Conservation (phyloP, 1,284 basidiomycete genomes). For the Meripilus lineatus region DNA sequence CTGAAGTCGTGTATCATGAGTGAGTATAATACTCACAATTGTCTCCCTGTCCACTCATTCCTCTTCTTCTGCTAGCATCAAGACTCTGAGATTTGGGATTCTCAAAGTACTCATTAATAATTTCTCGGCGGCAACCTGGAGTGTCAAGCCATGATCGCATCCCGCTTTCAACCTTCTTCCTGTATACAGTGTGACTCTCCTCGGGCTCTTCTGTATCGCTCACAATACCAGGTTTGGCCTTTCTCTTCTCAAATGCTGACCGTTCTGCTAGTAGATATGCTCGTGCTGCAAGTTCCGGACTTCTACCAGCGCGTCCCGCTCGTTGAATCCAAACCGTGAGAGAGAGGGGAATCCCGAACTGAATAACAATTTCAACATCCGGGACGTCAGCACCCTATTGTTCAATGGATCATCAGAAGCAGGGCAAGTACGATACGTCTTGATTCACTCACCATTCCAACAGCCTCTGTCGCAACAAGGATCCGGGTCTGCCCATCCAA, state of each 20-base stretch:
- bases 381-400: constrained; percentile 17
- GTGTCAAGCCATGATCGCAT: constrained; percentile 13
- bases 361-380: constrained; percentile 13
- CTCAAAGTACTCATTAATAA: constrained; percentile 12
- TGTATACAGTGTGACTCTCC: constrained; percentile 1
- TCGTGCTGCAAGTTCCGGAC: not conserved
- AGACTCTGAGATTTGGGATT: too few relatives aligned
- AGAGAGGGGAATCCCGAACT: constrained; percentile 12
- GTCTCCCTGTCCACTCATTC: too few relatives aligned
- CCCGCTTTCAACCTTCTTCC: constrained; percentile 10
- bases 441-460: constrained; percentile 12
- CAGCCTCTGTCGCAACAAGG: constrained; percentile 13
- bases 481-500: constrained; percentile 7
- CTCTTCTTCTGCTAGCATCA: too few relatives aligned
- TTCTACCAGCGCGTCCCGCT: constrained; percentile 13
- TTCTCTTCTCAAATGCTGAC: constrained; percentile 4
- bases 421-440: not conserved
- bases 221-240: not conserved
- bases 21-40: too few relatives aligned
- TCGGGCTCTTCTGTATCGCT: not conserved
- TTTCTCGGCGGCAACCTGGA: constrained; percentile 8
- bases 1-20: too few relatives aligned
- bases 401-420: not conserved
- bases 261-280: constrained; percentile 11
- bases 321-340: constrained; percentile 15